Base-by-base conservation (phyloP, 2,329 filamentous ascomycete species). In the Huntiella decipiens region DNA sequence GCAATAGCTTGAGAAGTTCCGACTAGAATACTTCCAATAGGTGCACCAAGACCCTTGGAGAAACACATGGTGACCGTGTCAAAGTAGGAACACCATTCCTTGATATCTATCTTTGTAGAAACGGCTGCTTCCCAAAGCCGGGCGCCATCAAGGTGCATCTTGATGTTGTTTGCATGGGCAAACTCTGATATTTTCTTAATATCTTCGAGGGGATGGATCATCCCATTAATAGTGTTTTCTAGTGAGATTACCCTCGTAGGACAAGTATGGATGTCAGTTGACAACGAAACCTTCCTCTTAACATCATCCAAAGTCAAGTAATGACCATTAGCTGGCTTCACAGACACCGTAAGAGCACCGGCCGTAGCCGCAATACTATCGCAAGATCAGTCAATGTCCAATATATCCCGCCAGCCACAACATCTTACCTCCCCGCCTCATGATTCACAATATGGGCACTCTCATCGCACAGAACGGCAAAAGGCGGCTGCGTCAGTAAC, bases 161-260 rank as follows among this genome's bases (percentile, higher is more conserved):
- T 71, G 50, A 91, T 76, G 16, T 63, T 66, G 51, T 82, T 54
- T 56, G 67, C 50, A 57, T 67, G 69, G 0, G 79, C 83, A 67
- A 82, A 94, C 1, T 66, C 65, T 0, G 74, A 68, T 55, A 94
- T 93, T 38, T 71, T 67, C 49, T 66, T 67, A 7, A 77, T 70
- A 58, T 93, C 85, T 1, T 63, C 61, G 1, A 93, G 67, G 0
- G 86, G 87, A 68, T 83, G 79, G 38, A 94, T 67, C 54, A 77
- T 76, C 17, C 86, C 86, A 46, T 75, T 74, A 43, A 93, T 70
- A 1, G 87, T 94, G 58, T 93, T 94, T 57, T 95, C 86, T 41
- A 94, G 66, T 51, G 74, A 78, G 53, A 95, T 83, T 43, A 94
- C 72, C 38, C 74, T 74, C 0, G 86, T 93, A 0, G 86, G 85